Evolutionary conservation across 1,284 basidiomycete genomes (phyloP), one percentile per base, ranked within the genome.

Genomic region (Wallemia hederae): DNA sequence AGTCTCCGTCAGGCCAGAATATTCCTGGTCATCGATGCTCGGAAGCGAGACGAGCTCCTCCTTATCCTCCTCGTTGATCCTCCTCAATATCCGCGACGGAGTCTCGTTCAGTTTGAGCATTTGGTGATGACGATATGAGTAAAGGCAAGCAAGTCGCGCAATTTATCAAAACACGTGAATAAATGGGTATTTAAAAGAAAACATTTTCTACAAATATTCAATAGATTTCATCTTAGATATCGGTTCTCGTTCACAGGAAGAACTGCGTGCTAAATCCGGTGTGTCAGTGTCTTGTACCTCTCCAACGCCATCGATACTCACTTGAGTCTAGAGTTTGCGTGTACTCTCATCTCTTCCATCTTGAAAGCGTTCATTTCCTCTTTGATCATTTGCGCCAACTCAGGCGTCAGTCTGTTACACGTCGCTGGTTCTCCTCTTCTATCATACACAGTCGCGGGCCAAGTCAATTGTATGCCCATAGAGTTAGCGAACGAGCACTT

Each of bases 291-390:
- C n/a, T n/a, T n/a, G n/a, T n/a, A n/a, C n/a, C n/a, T n/a, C n/a
- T n/a, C n/a, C n/a, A n/a, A n/a, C n/a, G n/a, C n/a, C n/a, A n/a
- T n/a, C n/a, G n/a, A n/a, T n/a, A 58, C 56, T 26, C 56, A 58
- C 59, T 68, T 66, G 62, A 69, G 66, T n/a, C 68, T 67, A 28
- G 67, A 68, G 34, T 64, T 63, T 15, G 68, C 64, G 24, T 94
- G 90, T 63, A 96, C 87, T 68, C 89, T 86, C 90, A 96, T 94
- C 74, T 91, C 86, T 72, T 94, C 90, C 83, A 94, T 87, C 77
- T 94, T 94, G 74, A 85, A 94, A 63, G 86, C 88, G 72, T 94
- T 91, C 58, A 92, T 75, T 74, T 91, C 87, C 72, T 91, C 87
- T 76, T 96, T 96, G 72, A 96, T 96, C 64, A 83, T 77, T 75